phyloP scores from a whole-genome alignment of 768 basidiomycete species.

The Chalciporus pseudorubinellus region DNA sequence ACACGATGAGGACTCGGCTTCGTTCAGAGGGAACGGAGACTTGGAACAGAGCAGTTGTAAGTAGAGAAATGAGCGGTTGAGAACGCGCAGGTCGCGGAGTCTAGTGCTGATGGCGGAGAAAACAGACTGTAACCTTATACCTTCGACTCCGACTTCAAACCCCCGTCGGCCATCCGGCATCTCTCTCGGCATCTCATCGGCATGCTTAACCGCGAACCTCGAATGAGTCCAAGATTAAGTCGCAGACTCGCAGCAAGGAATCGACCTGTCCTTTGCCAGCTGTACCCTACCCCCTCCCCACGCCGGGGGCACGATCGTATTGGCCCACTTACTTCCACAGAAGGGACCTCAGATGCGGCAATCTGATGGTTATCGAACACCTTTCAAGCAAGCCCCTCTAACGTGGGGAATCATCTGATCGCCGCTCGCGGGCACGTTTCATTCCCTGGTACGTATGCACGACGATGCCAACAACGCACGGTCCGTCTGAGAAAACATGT shows the following conservation, averaged over 20 bases:
- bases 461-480: not conserved
- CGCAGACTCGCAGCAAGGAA: too few relatives aligned
- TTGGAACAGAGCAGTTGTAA: conserved; percentile 20
- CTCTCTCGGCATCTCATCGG: conserved; percentile 17
- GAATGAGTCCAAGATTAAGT: not conserved
- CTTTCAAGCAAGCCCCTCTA: not conserved
- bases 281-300: too few relatives aligned
- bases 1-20: conserved; percentile 14
- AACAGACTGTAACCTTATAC: too few relatives aligned
- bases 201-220: conserved; percentile 31
- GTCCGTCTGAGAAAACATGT: conserved; percentile 8
- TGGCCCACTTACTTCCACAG: not conserved
- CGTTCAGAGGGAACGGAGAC: conserved; percentile 7
- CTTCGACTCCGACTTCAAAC: conserved; percentile 29
- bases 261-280: too few relatives aligned
- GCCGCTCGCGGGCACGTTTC: not conserved
- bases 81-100: conserved; percentile 35
- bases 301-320: not conserved
- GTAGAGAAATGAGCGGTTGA: conserved; percentile 29
- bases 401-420: not conserved
- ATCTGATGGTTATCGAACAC: not conserved
- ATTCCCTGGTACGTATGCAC: conserved; percentile 11
- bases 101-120: conserved; percentile 30
- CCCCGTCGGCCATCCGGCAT: conserved; percentile 24
- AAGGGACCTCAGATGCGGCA: not conserved